phyloP scores from a whole-genome alignment of 2,329 filamentous ascomycete species.

The Stenocarpella maydis region DNA sequence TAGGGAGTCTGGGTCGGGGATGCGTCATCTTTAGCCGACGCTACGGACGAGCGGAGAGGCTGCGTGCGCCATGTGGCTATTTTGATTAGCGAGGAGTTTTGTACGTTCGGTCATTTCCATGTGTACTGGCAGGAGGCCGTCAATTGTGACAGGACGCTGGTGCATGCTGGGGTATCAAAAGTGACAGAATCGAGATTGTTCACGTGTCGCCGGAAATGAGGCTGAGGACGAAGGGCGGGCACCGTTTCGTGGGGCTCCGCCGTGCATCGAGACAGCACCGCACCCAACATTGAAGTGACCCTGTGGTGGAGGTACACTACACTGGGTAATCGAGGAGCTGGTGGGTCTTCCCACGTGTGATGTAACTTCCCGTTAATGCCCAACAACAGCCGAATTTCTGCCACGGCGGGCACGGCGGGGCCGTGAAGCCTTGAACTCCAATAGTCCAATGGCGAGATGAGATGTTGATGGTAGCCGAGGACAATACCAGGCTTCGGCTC shows the following conservation, averaged over 20 bases:
- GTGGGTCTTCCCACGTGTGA: constrained; percentile 22
- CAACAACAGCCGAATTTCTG: constrained; percentile 1
- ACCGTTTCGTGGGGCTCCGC: constrained; percentile 19
- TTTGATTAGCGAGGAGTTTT: constrained; percentile 32
- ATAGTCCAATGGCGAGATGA: constrained; percentile 7
- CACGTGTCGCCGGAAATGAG: constrained; percentile 25
- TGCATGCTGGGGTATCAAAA: background rate
- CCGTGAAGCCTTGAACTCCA: background rate
- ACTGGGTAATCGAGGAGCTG: background rate
- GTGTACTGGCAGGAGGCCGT: constrained; percentile 13
- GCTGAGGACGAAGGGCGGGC: constrained; percentile 32
- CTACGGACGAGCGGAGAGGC: constrained; percentile 15
- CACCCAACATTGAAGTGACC: background rate
- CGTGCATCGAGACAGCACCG: background rate
- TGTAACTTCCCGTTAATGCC: constrained; percentile 11
- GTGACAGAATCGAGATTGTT: constrained; percentile 5
- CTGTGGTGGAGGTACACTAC: too few relatives aligned
- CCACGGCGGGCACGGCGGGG: constrained; percentile 14
- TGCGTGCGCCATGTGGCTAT: background rate
- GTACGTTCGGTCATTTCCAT: constrained; percentile 32
- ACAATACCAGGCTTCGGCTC: background rate
- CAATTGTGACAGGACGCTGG: constrained; percentile 17
- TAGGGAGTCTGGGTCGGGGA: background rate
- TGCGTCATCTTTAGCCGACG: constrained; percentile 14
- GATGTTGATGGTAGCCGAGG: background rate